phyloP scores from a whole-genome alignment of 2,329 filamentous ascomycete genomes.

The Claviceps arundinis region DNA sequence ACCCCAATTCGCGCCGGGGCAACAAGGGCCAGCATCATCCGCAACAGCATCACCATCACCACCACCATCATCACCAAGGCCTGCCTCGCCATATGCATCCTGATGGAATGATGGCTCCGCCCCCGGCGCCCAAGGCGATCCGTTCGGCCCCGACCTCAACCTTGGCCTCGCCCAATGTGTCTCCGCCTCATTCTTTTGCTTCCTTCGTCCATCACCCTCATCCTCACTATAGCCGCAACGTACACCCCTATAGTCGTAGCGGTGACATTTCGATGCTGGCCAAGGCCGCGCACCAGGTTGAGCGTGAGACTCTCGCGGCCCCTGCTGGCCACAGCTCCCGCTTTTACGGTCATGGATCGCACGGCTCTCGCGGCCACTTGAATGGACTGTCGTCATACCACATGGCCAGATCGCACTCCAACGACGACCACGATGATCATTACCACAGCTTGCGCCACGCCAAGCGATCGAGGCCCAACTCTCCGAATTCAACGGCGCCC shows the following conservation, averaged over 20 bases:
- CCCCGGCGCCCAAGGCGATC: slow-evolving; percentile 61
- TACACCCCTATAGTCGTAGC: slow-evolving; percentile 37
- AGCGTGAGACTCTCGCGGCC: slow-evolving; percentile 39
- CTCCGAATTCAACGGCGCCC: slow-evolving; percentile 87
- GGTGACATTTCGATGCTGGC: slow-evolving; percentile 47
- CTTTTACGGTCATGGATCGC: slow-evolving; percentile 36
- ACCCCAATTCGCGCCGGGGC: slow-evolving; percentile 87
- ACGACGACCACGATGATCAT: slow-evolving; percentile 64
- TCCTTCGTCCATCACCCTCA: slow-evolving; percentile 47
- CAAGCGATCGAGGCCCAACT: slow-evolving; percentile 86
- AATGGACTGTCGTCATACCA: slow-evolving; percentile 78
- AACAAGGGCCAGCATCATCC: slow-evolving; percentile 56
- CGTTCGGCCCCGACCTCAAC: slow-evolving; percentile 81
- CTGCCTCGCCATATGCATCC: slow-evolving; percentile 31
- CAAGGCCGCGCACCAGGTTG: slow-evolving; percentile 47
- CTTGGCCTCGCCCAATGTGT: slow-evolving; percentile 86
- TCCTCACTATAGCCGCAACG: slow-evolving; percentile 24
- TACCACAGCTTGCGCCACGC: slow-evolving; percentile 59
- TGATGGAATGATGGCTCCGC: slow-evolving; percentile 65
- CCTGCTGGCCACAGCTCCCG: slow-evolving; percentile 30
- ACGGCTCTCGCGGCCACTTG: slow-evolving; percentile 46
- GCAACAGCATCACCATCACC: slow-evolving; percentile 20
- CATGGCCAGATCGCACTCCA: slow-evolving; percentile 80
- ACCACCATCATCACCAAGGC: slow-evolving; percentile 23
- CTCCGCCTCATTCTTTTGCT: slow-evolving; percentile 80